Evolutionary conservation across 371 early-diverging fungal genomes (phyloP), one percentile per base, ranked within the genome.

Genomic region (Mucor piriformis): DNA sequence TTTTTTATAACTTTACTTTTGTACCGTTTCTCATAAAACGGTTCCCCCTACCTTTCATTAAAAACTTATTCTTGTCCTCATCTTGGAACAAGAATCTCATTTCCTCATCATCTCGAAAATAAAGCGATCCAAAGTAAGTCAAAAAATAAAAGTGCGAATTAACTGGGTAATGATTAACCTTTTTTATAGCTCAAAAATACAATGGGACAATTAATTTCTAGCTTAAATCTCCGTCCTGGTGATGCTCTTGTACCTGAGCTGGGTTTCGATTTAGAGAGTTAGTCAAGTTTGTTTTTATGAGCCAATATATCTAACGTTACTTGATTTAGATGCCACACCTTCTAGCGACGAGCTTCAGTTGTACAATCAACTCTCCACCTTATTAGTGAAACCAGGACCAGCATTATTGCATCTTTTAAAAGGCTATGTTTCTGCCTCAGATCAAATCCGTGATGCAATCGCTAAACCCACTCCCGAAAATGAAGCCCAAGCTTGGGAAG

Each of bases 401-500:
- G 61, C 62, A 32, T 60, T 88, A 25, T 54, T 88, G 50, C 74
- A 76, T 23, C 57, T 69, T 16, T 70, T 92, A 27, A 70, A 77
- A 18, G 53, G 63, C 11, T 92, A 91, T 72, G 68, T 69, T 16
- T 55, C 70, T 51, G 67, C 70, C 34, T 66, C 67, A 29, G 66
- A 71, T 27, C 67, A 73, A 38, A 75, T 82, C 50, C 64, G 72
- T 18, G 62, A 87, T 79, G 97, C 96, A 21, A 95, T 96, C 54
- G 87, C 90, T 10, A 76, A 72, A 29, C 93, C 95, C 12, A 85
- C 83, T 24, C 75, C 82, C 34, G 92, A 93, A 52, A 87, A 89
- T 56, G 97, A 96, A 70, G 79, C 90, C 29, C 88, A 78, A 42
- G 95, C 94, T 16, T 96, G 94, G 96, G 74, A 84, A 43, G 87